Percentiles rank a stretch among this genome's conserved stretches.
phyloP scores from a whole-genome alignment of 2,329 filamentous ascomycete genomes.

The Plenodomus lindquistii region DNA sequence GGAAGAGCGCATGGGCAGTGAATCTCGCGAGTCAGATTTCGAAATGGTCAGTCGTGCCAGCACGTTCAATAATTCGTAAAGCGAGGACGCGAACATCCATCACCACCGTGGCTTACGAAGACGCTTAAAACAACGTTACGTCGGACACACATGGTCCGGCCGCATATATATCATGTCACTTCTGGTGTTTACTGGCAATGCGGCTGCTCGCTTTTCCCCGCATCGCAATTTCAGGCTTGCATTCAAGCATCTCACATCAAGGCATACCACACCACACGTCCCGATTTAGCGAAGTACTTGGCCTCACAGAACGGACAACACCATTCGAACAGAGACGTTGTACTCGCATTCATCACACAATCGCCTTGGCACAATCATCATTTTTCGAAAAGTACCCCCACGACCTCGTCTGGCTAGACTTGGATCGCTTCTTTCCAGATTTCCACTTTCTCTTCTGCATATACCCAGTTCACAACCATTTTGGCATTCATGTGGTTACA shows the following conservation, averaged over 20 bases:
- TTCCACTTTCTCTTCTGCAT: conserved; percentile 19
- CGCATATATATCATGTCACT: conserved; percentile 21
- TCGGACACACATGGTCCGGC: conserved; percentile 19
- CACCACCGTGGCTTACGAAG: conserved; percentile 16
- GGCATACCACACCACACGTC: background rate
- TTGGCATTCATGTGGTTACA: conserved; percentile 15
- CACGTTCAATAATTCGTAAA: conserved; percentile 29
- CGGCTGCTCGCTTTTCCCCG: conserved; percentile 12
- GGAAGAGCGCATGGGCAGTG: conserved; percentile 36
- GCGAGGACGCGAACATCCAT: conserved; percentile 23
- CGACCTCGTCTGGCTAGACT: conserved; percentile 11
- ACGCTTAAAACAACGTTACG: conserved; percentile 26
- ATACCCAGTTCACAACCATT: conserved; percentile 29
- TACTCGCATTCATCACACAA: background rate
- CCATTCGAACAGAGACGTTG: background rate
- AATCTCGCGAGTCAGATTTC: conserved; percentile 38
- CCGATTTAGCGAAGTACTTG: background rate
- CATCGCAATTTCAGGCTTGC: background rate
- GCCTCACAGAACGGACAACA: background rate
- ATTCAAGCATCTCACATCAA: background rate
- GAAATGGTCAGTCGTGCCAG: conserved; percentile 41
- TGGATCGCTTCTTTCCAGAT: conserved; percentile 6
- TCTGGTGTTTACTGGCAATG: conserved; percentile 17
- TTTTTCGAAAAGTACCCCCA: conserved; percentile 15
- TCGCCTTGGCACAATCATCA: conserved; percentile 11